Conservation (phyloP, 2,329 filamentous ascomycete species). For the Xylariomycetidae sp. region DNA sequence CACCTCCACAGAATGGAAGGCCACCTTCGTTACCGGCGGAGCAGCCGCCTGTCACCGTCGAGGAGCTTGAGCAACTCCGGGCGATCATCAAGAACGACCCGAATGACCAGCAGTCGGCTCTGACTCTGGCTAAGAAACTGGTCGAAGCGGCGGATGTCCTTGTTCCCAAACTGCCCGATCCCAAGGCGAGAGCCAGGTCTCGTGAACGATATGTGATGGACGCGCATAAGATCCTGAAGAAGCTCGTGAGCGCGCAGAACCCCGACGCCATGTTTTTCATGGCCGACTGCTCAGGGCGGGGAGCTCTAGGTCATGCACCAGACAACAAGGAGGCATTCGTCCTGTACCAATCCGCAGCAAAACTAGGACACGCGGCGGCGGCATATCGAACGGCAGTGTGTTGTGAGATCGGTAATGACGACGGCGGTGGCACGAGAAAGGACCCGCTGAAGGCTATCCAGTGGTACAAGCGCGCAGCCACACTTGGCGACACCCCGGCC, state of each 20-base stretch:
- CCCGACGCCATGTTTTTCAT: slow-evolving; percentile 89
- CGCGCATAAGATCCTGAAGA: slow-evolving; percentile 88
- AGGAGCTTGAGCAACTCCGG: slow-evolving; percentile 73
- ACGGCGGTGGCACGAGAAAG: slow-evolving; percentile 85
- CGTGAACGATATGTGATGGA: slow-evolving; percentile 82
- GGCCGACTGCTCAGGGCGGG: slow-evolving; percentile 83
- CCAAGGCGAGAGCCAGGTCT: slow-evolving; percentile 67
- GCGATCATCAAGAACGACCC: slow-evolving; percentile 66
- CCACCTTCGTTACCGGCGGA: slow-evolving; percentile 25
- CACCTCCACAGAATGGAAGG: slow-evolving; percentile 26
- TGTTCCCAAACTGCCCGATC: slow-evolving; percentile 59
- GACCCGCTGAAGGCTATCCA: slow-evolving; percentile 93
- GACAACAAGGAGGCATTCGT: slow-evolving; percentile 92
- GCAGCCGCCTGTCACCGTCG: slow-evolving; percentile 62
- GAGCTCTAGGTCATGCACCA: slow-evolving; percentile 69
- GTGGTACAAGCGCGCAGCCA: slow-evolving; percentile 94
- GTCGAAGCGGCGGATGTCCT: slow-evolving; percentile 80
- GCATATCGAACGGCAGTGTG: slow-evolving; percentile 95
- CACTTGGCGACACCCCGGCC: slow-evolving; percentile 82
- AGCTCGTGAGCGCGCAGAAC: slow-evolving; percentile 69
- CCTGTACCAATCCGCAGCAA: slow-evolving; percentile 90
- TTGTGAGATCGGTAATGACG: slow-evolving; percentile 92
- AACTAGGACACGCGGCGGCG: slow-evolving; percentile 76
- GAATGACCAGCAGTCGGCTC: slow-evolving; percentile 64
- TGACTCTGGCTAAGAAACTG: slow-evolving; percentile 75